Conservation (phyloP, 2,329 filamentous ascomycete genomes). For the Sarocladium brachiariae region DNA sequence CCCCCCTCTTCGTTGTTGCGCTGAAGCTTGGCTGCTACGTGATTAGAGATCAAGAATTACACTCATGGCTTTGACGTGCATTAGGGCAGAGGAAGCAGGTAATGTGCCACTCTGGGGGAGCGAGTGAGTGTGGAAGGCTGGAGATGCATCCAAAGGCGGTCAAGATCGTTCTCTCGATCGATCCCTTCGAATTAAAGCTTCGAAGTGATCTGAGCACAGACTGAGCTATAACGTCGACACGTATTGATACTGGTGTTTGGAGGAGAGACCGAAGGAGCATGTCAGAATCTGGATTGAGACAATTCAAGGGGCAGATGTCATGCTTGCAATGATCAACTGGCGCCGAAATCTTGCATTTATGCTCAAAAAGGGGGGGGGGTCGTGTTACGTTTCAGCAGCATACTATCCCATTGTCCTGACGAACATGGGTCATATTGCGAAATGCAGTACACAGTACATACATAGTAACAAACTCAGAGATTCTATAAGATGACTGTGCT, state of each 20-base stretch:
- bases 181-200: too few relatives aligned
- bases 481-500: not conserved
- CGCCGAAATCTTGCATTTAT: conserved; percentile 1
- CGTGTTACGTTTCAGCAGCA: conserved; percentile 5
- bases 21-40: not conserved
- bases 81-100: not conserved
- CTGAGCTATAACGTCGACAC: not conserved
- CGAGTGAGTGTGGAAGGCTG: too few relatives aligned
- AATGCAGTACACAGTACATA: too few relatives aligned
- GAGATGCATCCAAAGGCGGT: not conserved
- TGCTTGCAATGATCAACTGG: not conserved
- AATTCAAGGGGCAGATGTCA: not conserved
- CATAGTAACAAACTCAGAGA: too few relatives aligned
- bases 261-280: not conserved
- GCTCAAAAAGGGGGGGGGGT: not conserved
- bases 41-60: not conserved
- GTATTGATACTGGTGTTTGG: not conserved
- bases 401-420: too few relatives aligned
- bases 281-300: not conserved
- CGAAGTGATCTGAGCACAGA: too few relatives aligned
- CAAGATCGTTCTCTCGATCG: too few relatives aligned
- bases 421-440: not conserved
- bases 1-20: not conserved
- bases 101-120: too few relatives aligned
- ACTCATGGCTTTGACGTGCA: not conserved